Evolutionary conservation across 2,329 filamentous ascomycete genomes (phyloP), one percentile per base, ranked within the genome.

Genomic region (Microdochium paspali): DNA sequence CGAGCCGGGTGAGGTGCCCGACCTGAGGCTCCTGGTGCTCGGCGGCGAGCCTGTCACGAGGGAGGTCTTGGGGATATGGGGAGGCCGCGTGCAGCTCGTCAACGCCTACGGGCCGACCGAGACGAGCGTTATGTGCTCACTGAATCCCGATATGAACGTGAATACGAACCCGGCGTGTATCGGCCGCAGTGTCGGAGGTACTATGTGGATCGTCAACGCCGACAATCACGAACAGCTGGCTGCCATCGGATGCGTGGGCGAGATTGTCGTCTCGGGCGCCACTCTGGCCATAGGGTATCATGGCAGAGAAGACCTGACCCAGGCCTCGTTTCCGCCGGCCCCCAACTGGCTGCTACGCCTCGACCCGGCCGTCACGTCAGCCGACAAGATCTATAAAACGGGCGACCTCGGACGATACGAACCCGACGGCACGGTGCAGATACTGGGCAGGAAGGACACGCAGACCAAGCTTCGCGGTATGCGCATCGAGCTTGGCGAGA

Each of bases 341-440:
- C n/a, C n/a, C n/a, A n/a, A n/a, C n/a, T n/a, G n/a, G n/a, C n/a
- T n/a, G n/a, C n/a, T n/a, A n/a, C n/a, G n/a, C n/a, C n/a, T n/a
- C n/a, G n/a, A n/a, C 26, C 26, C 26, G 7, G 26, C 7, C 13
- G 26, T 7, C 26, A 28, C 26, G 26, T 13, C 26, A 13, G 26
- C 7, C 26, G 7, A 28, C 7, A 54, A 61, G 1, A 40, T 70
- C 7, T 70, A 69, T 51, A 62, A 61, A 44, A 68, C 68, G 3
- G 68, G 68, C 24, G 68, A 71, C 50, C 58, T 70, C 5, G 67
- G 56, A 18, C 56, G 54, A 39, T 66, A 67, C 30, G 50, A 61
- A 35, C 51, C 53, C 2, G 60, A 68, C 47, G 62, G 63, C 12
- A 44, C 13, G 2, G 31, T 35, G 58, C 65, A 50, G 50, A 66